Percentiles rank a stretch among this genome's conserved stretches.
Evolutionary conservation across 2,329 filamentous ascomycete species (phyloP).

Genomic region (Lachnellula cervina): DNA sequence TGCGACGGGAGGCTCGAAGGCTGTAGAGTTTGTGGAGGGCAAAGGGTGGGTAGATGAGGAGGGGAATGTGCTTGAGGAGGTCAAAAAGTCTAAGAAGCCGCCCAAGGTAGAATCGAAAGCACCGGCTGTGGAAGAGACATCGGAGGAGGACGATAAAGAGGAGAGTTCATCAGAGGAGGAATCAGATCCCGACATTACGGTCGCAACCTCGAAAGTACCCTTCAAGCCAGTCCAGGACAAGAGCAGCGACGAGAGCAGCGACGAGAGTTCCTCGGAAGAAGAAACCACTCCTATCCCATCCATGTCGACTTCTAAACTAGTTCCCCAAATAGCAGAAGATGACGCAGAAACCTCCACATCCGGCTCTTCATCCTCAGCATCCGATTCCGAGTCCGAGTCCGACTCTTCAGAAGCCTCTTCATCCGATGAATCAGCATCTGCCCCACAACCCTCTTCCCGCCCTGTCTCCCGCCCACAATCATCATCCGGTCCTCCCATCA

Average conservation of each 20-base stretch:
- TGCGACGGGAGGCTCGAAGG: constrained; percentile 38
- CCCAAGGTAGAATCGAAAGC: constrained; percentile 7
- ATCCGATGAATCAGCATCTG: neutral
- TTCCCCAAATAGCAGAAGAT: neutral
- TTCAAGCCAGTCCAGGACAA: neutral
- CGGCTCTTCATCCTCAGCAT: constrained; percentile 8
- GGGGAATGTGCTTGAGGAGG: constrained; percentile 67
- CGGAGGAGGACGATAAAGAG: constrained; percentile 12
- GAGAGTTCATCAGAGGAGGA: constrained; percentile 27
- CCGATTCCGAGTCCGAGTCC: constrained; percentile 7
- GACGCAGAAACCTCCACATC: constrained; percentile 24
- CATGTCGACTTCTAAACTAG: neutral
- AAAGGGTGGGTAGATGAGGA: constrained; percentile 83
- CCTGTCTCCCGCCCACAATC: constrained; percentile 29
- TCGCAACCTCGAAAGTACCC: neutral
- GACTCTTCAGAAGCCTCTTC: constrained; percentile 10
- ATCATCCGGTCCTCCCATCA: constrained; percentile 46
- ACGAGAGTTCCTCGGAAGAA: constrained; percentile 24
- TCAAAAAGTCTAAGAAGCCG: constrained; percentile 24
- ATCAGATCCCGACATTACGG: constrained; percentile 6
- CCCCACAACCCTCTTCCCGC: constrained; percentile 13
- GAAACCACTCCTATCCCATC: neutral
- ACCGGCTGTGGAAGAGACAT: constrained; percentile 19
- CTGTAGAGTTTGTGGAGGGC: constrained; percentile 71
- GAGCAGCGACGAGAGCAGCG: constrained; percentile 11